Base-by-base conservation (phyloP, 2,329 filamentous ascomycete species). In the Fusarium sp. region DNA sequence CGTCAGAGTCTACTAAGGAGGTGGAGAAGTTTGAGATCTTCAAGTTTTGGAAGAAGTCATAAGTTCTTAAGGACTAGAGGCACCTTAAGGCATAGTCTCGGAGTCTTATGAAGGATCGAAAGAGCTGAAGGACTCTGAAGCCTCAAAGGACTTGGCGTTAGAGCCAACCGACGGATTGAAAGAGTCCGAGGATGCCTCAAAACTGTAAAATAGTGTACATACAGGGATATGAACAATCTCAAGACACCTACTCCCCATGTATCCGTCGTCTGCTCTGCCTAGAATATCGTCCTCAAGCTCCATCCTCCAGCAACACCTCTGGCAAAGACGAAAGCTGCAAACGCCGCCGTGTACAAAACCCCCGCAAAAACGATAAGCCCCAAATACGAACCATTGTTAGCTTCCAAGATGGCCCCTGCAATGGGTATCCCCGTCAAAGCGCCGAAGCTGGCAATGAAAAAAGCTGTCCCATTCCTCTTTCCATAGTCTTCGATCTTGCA, bases 401-500 rank as follows among this genome's bases (percentile, higher is more conserved):
- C 40, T 40, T 71, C 53, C 11, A 71, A 5, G 9, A 69, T 69
- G 4, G 84, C 83, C 10, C 89, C 90, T 1, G 87, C 89, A 58
- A 91, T 89, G 0, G 90, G 90, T 40, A 90, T 86, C 9, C 90
- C 88, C 1, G 87, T 88, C 65, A 92, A 81, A 8, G 75, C 74
- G 6, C 78, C 91, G 73, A 94, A 89, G 57, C 88, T 90, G 16
- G 93, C 91, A 38, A 94, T 84, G 0, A 89, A 92, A 76, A 92
- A 94, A 60, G 90, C 89, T 1, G 91, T 93, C 4, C 91, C 91
- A 74, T 92, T 93, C 71, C 93, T 91, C 38, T 91, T 84, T 0
- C 92, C 92, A 72, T 93, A 93, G 58, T 93, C 85, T 72, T 91
- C 88, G 1, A 90, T 92, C 36, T 88, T 87, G 81, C 92, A 94